Percentiles rank a stretch among this genome's conserved stretches.
Conservation (phyloP, 192 early-diverging fungal genomes). For the Coemansia biformis region DNA sequence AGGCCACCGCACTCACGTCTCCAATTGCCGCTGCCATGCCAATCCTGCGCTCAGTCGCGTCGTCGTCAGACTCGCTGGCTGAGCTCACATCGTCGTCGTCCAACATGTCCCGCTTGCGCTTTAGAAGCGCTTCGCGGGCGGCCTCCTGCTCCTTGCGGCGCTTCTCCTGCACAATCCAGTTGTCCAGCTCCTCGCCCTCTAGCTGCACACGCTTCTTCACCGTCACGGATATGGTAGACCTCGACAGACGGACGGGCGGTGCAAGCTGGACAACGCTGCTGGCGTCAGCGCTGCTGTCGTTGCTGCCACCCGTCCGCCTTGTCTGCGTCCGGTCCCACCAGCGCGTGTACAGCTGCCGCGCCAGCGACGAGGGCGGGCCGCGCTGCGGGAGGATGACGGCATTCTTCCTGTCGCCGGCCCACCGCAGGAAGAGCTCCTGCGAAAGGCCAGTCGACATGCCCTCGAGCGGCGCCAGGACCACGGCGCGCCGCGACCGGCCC, state of each 20-base stretch:
- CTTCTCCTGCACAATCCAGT: slow-evolving; percentile 59
- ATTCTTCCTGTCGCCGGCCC: slow-evolving; percentile 57
- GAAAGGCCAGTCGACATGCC: slow-evolving; percentile 80
- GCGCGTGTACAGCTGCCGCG: slow-evolving; percentile 57
- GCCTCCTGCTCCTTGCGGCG: slow-evolving; percentile 68
- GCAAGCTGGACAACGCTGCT: slow-evolving; percentile 9
- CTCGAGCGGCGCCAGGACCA: slow-evolving; percentile 78
- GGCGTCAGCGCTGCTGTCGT: too few relatives aligned
- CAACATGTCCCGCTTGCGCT: slow-evolving; percentile 61
- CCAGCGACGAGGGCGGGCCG: slow-evolving; percentile 63
- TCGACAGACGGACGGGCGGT: slow-evolving; percentile 23
- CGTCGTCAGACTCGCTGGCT: slow-evolving; percentile 31
- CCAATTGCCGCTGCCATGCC: slow-evolving; percentile 54
- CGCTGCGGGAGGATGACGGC: slow-evolving; percentile 75
- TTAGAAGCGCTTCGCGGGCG: slow-evolving; percentile 61
- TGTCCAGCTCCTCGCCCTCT: slow-evolving; percentile 79
- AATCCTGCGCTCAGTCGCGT: slow-evolving; percentile 17
- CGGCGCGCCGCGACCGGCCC: slow-evolving; percentile 62
- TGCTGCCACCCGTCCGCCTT: not conserved
- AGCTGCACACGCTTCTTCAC: slow-evolving; percentile 66
- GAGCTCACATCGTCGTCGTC: slow-evolving; percentile 70
- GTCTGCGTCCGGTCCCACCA: slow-evolving; percentile 31
- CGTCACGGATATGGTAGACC: slow-evolving; percentile 25
- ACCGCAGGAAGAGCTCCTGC: slow-evolving; percentile 69
- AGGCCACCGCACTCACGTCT: slow-evolving; percentile 41